A percentile compares a stretch with the other conserved stretches of the same genome.
These are phyloP conservation scores for Phytophthora foliorum DNA, from an alignment of 352 stramenopile genomes.

Conservation along the genomic window DNA sequence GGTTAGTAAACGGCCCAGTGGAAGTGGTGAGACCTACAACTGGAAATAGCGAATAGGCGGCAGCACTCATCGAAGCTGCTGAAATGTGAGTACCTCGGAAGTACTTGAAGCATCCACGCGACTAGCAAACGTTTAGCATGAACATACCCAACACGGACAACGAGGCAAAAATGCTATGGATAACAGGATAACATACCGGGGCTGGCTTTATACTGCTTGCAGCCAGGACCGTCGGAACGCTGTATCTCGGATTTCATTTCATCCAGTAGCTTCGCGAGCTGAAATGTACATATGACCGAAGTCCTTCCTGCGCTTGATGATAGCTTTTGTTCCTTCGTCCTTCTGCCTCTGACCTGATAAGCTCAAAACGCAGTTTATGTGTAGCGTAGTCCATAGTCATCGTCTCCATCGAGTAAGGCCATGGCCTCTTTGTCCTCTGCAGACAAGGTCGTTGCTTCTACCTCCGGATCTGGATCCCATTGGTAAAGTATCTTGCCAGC, in stretches of 20 bases:
- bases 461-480: conserved; percentile 82
- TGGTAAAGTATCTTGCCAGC: conserved; percentile 81
- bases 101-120: conserved; percentile 3
- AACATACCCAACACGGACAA: conserved; percentile 4
- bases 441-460: conserved; percentile 84
- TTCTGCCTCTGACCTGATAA: conserved; percentile 27
- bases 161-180: not conserved
- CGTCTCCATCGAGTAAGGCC: conserved; percentile 73
- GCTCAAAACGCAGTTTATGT: conserved; percentile 49
- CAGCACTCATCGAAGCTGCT: not conserved
- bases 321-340: conserved; percentile 22
- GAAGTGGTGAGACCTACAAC: conserved; percentile 17
- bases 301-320: conserved; percentile 25
- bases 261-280: conserved; percentile 17
- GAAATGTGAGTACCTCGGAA: too few species aligned
- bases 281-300: conserved; percentile 32
- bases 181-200: conserved; percentile 25
- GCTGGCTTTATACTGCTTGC: conserved; percentile 9
- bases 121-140: conserved; percentile 17
- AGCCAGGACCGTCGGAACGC: conserved; percentile 8
- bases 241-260: conserved; percentile 30
- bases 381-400: conserved; percentile 81
- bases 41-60: conserved; percentile 20
- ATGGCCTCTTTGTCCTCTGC: conserved; percentile 88
- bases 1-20: conserved; percentile 24